A percentile compares a stretch with the other conserved stretches of the same genome.
These are phyloP conservation scores for Steccherinum ochraceum DNA, from an alignment of 768 basidiomycete genomes.

Conservation along the genomic window DNA sequence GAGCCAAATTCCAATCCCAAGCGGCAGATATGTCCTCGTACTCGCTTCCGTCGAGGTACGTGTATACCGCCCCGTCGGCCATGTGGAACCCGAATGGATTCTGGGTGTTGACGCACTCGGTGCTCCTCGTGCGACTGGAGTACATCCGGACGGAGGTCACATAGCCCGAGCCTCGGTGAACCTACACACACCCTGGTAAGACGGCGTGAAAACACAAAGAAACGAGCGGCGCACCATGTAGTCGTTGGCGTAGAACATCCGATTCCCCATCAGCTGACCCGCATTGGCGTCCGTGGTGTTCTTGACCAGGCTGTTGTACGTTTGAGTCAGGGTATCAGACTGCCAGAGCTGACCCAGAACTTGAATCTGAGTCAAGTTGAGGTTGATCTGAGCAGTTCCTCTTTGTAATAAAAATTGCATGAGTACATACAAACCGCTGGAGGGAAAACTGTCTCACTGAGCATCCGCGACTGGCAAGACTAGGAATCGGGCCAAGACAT, in stretches of 20 bases:
- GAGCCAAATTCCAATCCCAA: constrained; percentile 72
- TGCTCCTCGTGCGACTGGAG: constrained; percentile 50
- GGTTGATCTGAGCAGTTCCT: constrained; percentile 45
- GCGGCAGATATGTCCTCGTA: constrained; percentile 63
- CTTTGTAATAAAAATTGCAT: too few relatives aligned
- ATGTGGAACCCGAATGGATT: constrained; percentile 67
- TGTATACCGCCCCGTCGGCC: constrained; percentile 52
- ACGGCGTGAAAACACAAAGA: too few relatives aligned
- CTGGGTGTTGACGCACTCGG: constrained; percentile 56
- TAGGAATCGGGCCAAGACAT: constrained; percentile 54
- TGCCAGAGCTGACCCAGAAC: constrained; percentile 47
- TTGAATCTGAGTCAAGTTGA: constrained; percentile 46
- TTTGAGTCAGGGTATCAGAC: constrained; percentile 32
- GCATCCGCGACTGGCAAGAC: constrained; percentile 45
- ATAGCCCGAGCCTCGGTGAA: constrained; percentile 53
- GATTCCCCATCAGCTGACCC: constrained; percentile 47
- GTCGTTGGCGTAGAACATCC: constrained; percentile 59
- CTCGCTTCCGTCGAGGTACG: constrained; percentile 54
- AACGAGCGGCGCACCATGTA: constrained; percentile 57
- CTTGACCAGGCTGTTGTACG: constrained; percentile 32
- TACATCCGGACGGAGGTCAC: constrained; percentile 57
- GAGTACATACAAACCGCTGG: too few relatives aligned
- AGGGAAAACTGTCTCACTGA: constrained; percentile 23
- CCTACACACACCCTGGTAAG: too few relatives aligned
- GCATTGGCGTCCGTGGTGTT: constrained; percentile 45